phyloP scores from a whole-genome alignment of 164 flowering plant genomes.

The Vitis rupestris region DNA sequence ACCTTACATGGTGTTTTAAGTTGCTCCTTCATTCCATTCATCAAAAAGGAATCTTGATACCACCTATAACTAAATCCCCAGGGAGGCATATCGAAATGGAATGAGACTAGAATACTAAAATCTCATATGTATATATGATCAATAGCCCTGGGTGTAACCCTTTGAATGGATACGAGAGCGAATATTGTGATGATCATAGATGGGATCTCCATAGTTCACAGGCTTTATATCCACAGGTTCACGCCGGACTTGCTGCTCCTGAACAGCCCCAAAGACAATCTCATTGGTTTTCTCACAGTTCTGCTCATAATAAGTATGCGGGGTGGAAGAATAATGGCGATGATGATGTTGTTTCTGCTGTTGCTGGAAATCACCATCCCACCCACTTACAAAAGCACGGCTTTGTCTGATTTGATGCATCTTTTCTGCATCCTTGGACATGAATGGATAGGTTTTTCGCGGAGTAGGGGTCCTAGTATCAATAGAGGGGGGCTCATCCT shows the following conservation, averaged over 20 bases:
- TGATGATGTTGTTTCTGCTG: slow-evolving; percentile 44
- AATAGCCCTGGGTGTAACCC: slow-evolving; percentile 40
- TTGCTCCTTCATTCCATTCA: neutral
- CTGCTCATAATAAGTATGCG: slow-evolving; percentile 72
- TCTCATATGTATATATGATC: slow-evolving; percentile 26
- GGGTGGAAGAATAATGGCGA: slow-evolving; percentile 49
- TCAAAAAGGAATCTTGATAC: slow-evolving; percentile 1
- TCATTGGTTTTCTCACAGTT: slow-evolving; percentile 64
- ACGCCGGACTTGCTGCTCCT: slow-evolving; percentile 52
- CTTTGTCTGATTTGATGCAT: slow-evolving; percentile 63
- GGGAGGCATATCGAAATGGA: slow-evolving; percentile 4
- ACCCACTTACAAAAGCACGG: slow-evolving; percentile 49
- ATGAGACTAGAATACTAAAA: slow-evolving; percentile 11
- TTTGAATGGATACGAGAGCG: slow-evolving; percentile 39
- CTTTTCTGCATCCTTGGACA: slow-evolving; percentile 79
- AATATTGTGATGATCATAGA: slow-evolving; percentile 45
- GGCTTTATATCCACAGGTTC: slow-evolving; percentile 57
- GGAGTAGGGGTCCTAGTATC: slow-evolving; percentile 84
- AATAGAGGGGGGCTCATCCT: slow-evolving; percentile 84
- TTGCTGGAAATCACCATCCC: slow-evolving; percentile 54
- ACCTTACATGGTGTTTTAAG: too few relatives aligned
- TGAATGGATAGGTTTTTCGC: slow-evolving; percentile 81
- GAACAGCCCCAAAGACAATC: slow-evolving; percentile 89
- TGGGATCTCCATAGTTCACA: slow-evolving; percentile 52
- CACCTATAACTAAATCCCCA: slow-evolving; percentile 10